Base-by-base conservation (phyloP, 2,329 filamentous ascomycete species). In the Diaporthe aspalathi region DNA sequence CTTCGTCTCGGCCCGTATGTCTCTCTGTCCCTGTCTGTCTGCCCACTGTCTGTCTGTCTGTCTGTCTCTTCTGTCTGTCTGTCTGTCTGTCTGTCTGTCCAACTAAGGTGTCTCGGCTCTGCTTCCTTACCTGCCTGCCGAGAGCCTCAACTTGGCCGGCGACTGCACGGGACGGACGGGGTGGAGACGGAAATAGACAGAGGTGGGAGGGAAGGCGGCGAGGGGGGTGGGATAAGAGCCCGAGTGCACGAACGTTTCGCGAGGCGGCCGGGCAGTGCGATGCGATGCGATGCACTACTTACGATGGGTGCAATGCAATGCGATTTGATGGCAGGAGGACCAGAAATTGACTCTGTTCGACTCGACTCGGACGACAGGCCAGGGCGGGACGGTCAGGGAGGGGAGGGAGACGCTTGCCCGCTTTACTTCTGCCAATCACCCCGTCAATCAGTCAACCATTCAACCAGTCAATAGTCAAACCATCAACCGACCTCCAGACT, bases 191-290 rank as follows among this genome's bases (percentile, higher is more conserved):
- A 12, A 8, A 6, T 52, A 12, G 66, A 57, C 40, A 68, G 53
- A 57, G 35, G 35, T 57, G 35, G 35, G 53, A 40, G 5, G 22
- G 35, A 43, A 43, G 9, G 52, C 16, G 1, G 12, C 14, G 32
- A 11, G n/a, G n/a, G n/a, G n/a, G n/a, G n/a, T n/a, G 29, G 40
- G 11, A 32, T 45, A 56, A 56, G 35, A 49, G 66, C 29, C 40
- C 38, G 53, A 22, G 40, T 67, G 65, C 65, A 56, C 52, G 22
- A 54, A 53, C 49, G 40, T 68, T 68, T 56, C 49, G 65, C 40
- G 52, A 52, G 50, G 52, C 38, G 52, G 57, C 52, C 50, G 66
- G 66, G 43, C 40, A 43, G 66, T 57, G 52, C 40, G 66, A 38
- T 57, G 65, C 65, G 50, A 56, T 56, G n/a, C 22, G 63, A 53